Evolutionary conservation across 2,329 filamentous ascomycete genomes (phyloP), one percentile per base, ranked within the genome.

Genomic region (Colletotrichum lentis): DNA sequence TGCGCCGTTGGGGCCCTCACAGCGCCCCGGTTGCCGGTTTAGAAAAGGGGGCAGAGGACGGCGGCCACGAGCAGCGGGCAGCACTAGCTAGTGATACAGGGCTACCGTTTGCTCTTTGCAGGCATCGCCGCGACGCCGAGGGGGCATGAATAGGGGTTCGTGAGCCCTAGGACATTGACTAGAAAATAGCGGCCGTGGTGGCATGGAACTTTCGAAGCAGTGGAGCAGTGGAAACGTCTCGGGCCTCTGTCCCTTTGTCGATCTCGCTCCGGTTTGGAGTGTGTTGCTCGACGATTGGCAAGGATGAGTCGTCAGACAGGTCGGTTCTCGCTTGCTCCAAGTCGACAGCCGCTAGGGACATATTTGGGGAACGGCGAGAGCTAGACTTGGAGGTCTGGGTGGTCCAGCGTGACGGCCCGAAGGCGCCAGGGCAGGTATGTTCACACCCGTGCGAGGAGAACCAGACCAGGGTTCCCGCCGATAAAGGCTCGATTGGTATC

Each of bases 171-270:
- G 50, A 59, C 11, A 50, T 43, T 46, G 41, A 27, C 53, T 60
- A 60, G 50, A 55, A 65, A 60, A 50, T 41, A n/a, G 39, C 35
- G 27, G 44, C 43, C 54, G 37, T 31, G 27, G 37, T 31, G 27
- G 55, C 27, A 68, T 60, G 62, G 65, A 68, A 65, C 62, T 55
- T 60, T 68, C n/a, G 65, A 68, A 68, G 65, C 37, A 65, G 65
- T 68, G 65, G 62, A 68, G 65, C 49, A 59, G 54, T 43, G 54
- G 31, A 44, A 60, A 37, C 55, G 35, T 56, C 43, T 52, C 62
- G 20, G 65, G 65, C 35, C 35, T 49, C 49, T 44, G 46, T 55
- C 43, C 65, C 41, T 67, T 64, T 60, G 65, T 54, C 65, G 65
- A 64, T 59, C 65, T 64, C 49, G 64, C 54, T 67, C 54, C 46